Evolutionary conservation across 225 moss, liverwort and hornwort genomes (phyloP).

Genomic region (Thuidium tamariscinum): DNA sequence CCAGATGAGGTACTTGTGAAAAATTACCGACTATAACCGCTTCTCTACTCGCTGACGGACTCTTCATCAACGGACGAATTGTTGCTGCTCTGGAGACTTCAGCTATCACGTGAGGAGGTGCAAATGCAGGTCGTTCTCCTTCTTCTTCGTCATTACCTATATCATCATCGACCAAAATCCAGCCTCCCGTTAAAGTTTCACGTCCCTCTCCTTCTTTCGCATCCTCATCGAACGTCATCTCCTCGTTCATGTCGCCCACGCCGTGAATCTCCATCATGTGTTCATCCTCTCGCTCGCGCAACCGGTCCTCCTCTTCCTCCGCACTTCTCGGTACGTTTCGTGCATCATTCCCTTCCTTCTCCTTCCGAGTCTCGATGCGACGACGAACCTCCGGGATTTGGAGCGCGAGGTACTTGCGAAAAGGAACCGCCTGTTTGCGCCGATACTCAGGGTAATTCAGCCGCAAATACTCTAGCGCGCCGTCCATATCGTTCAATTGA

Average conservation of each 20-base stretch:
- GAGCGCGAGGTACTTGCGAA: constrained; percentile 53
- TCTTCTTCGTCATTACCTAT: constrained; percentile 1
- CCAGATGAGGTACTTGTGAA: background rate
- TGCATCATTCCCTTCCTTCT: background rate
- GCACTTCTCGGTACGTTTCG: constrained; percentile 6
- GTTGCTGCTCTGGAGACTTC: constrained; percentile 43
- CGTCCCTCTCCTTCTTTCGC: constrained; percentile 20
- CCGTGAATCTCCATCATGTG: constrained; percentile 20
- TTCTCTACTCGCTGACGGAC: constrained; percentile 35
- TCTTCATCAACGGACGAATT: constrained; percentile 24
- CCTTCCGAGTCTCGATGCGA: constrained; percentile 15
- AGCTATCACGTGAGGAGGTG: constrained; percentile 45
- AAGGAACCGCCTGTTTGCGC: constrained; percentile 59
- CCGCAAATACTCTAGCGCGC: constrained; percentile 55
- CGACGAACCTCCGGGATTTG: constrained; percentile 50
- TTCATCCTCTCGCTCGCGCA: constrained; percentile 25
- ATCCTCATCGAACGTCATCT: constrained; percentile 40
- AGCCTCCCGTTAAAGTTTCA: constrained; percentile 19
- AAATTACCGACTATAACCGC: background rate
- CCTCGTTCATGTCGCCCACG: constrained; percentile 48
- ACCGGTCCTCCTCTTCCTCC: constrained; percentile 15
- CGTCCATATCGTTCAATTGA: constrained; percentile 50
- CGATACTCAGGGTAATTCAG: constrained; percentile 61
- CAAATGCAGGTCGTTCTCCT: constrained; percentile 26
- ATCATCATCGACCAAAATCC: constrained; percentile 4